A percentile compares a stretch with the other conserved stretches of the same genome.
Conservation (phyloP, 2,329 filamentous ascomycete genomes). For the Alternaria sp. region DNA sequence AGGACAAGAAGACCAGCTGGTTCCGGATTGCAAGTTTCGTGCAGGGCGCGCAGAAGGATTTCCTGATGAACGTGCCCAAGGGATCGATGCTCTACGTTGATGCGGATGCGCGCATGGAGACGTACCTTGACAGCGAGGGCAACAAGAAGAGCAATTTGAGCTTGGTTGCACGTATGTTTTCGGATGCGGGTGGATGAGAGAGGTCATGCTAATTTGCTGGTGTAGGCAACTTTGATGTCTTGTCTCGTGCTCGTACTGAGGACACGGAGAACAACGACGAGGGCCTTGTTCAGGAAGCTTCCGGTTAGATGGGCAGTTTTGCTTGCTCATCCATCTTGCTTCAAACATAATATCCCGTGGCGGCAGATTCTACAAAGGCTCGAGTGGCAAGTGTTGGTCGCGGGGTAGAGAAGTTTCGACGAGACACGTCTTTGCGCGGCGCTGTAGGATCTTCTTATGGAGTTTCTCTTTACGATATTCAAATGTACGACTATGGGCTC, state of each 20-base stretch:
- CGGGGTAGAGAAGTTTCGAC: not conserved
- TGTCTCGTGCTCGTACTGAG: constrained; percentile 34
- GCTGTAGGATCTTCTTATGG: constrained; percentile 10
- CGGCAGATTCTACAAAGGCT: not conserved
- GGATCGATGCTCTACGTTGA: constrained; percentile 84
- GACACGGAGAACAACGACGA: constrained; percentile 39
- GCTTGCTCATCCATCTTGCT: not conserved
- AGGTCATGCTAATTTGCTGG: not conserved
- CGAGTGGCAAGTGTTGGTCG: not conserved
- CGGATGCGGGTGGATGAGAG: not conserved
- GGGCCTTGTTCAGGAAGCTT: constrained; percentile 41
- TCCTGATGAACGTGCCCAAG: constrained; percentile 76
- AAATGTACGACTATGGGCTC: constrained; percentile 30
- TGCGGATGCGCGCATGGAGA: constrained; percentile 73
- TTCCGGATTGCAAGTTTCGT: constrained; percentile 80
- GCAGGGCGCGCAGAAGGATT: constrained; percentile 73
- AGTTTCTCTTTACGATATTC: constrained; percentile 1
- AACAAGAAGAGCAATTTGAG: constrained; percentile 69
- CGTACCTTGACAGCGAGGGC: constrained; percentile 70
- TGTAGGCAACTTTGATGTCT: constrained; percentile 44
- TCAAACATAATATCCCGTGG: not conserved
- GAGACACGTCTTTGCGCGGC: constrained; percentile 3
- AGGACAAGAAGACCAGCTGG: constrained; percentile 82
- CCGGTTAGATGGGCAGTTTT: constrained; percentile 16
- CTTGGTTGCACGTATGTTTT: constrained; percentile 77